Evolutionary conservation across 352 stramenopile genomes (phyloP).

Genomic region (Phytophthora sp.): DNA sequence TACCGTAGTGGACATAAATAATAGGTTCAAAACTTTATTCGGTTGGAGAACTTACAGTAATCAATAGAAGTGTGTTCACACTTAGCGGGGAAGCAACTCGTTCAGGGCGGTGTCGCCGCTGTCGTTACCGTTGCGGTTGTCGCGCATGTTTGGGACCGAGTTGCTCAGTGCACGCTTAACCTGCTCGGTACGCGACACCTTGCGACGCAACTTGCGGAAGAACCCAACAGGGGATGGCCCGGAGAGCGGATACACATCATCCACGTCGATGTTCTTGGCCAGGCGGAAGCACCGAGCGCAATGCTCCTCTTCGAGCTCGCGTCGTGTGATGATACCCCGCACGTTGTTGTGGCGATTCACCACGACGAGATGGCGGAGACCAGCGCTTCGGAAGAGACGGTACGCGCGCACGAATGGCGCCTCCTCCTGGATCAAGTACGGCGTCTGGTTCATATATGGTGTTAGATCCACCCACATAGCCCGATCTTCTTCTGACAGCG

Average conservation of each 20-base stretch:
- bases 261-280: constrained; percentile 71
- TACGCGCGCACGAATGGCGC: constrained; percentile 96
- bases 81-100: constrained; percentile 33
- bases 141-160: constrained; percentile 26
- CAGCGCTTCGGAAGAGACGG: constrained; percentile 96
- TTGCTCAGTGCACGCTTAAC: constrained; percentile 76
- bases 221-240: constrained; percentile 59
- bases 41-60: constrained; percentile 4
- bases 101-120: constrained; percentile 18
- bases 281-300: constrained; percentile 80
- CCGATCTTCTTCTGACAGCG: constrained; percentile 81
- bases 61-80: constrained; percentile 3
- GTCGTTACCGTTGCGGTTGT: constrained; percentile 13
- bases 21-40: constrained; percentile 18
- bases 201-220: constrained; percentile 66
- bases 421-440: constrained; percentile 96
- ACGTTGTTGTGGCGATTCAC: constrained; percentile 94
- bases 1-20: not conserved
- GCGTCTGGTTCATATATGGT: constrained; percentile 97
- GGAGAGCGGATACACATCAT: constrained; percentile 77
- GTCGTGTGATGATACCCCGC: constrained; percentile 86
- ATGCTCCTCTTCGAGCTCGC: constrained; percentile 85
- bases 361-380: constrained; percentile 95
- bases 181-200: constrained; percentile 72
- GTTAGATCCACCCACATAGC: constrained; percentile 95